A percentile compares a stretch with the other conserved stretches of the same genome.
Conservation (phyloP, 2,329 filamentous ascomycete genomes). For the Periconia sp. region DNA sequence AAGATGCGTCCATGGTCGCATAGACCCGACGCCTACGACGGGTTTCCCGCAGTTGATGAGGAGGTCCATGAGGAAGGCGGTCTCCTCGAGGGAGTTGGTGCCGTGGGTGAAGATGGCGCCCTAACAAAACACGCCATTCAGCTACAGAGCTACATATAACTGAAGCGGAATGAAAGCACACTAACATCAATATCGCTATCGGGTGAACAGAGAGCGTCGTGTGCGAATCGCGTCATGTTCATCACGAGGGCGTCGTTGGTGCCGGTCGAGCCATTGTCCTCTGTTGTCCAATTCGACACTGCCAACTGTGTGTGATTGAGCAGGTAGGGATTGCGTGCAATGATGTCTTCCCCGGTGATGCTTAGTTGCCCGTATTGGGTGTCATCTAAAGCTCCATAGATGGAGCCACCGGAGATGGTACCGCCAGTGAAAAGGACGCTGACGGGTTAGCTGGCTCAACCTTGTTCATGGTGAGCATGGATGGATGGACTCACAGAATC, state of each 20-base stretch:
- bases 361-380: constrained; percentile 31
- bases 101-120: constrained; percentile 33
- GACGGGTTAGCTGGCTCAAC: no score
- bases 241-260: constrained; percentile 32
- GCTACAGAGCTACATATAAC: no score
- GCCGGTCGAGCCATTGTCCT: constrained; percentile 22
- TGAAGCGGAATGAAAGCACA: no score
- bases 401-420: constrained; percentile 28
- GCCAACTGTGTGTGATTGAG: constrained; percentile 32
- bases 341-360: constrained; percentile 24
- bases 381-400: constrained; percentile 31
- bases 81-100: constrained; percentile 34
- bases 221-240: constrained; percentile 34
- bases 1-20: constrained; percentile 29
- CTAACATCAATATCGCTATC: constrained; percentile 32
- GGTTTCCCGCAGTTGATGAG: constrained; percentile 32
- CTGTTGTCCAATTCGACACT: constrained; percentile 28
- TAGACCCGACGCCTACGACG: constrained; percentile 25
- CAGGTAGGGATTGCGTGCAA: constrained; percentile 12
- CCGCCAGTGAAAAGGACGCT: constrained; percentile 30
- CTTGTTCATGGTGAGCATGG: not conserved
- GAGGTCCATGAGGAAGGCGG: constrained; percentile 28
- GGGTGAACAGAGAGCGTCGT: constrained; percentile 26
- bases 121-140: no score
- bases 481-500: constrained; percentile 18